Evolutionary conservation across 768 basidiomycete genomes (phyloP), one percentile per base, ranked within the genome.

Genomic region (Stropharia rugosoannulata): DNA sequence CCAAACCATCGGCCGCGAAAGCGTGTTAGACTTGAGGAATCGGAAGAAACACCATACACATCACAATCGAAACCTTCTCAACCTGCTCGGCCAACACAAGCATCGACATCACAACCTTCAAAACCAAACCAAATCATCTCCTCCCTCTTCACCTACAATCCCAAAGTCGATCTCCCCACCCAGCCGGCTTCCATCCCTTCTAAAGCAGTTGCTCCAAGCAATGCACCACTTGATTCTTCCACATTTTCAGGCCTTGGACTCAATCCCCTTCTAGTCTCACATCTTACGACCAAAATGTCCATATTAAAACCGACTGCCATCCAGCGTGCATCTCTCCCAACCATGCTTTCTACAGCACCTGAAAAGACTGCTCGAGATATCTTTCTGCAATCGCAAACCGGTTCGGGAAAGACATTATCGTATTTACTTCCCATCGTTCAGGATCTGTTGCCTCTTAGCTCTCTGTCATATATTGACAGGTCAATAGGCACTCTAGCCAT

Each of bases 381-480:
- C 12, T 95, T 97, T 70, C 91, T 98, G 54, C 95, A 97, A 70
- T 92, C 94, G 11, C 95, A 98, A 68, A 98, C 96, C 8, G 96
- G 96, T 53, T 98, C 95, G 0, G 96, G 96, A 66, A 98, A 98
- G 73, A 98, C 95, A 0, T 75, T 98, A 19, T 83, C 95, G 3
- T 98, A 91, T 75, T 82, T 98, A 19, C 83, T 98, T 10, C 96
- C 96, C 25, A 93, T 98, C 69, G 82, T 98, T 42, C 93, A 98
- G 59, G 94, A 96, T 69, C 87, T 98, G 51, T 81, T 98, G 36
- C 93, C 94, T 1, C 79, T 98, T 48, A 90, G 92, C 54, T 84
- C 86, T 11, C 80, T 86, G n/a, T 95, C 93, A 4, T 96, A 91
- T 65, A 96, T 98, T 62, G 94, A 96, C 70, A 85, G 96, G 37